phyloP scores from a whole-genome alignment of 768 basidiomycete genomes.

The Agaricus bisporus region DNA sequence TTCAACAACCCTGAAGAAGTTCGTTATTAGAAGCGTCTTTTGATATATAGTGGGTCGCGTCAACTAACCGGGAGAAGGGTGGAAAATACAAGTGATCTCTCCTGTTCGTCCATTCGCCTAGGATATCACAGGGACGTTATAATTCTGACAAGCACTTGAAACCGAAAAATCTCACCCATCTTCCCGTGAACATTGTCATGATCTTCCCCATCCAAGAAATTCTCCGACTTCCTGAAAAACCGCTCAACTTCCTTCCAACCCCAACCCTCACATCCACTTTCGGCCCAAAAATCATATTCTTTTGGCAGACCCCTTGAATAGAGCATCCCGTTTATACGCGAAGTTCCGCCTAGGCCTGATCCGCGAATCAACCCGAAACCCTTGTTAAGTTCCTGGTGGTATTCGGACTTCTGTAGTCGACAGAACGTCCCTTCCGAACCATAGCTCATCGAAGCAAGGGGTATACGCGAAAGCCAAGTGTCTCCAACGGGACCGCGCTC shows the following conservation, averaged over 20 bases:
- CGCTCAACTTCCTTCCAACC: constrained; percentile 46
- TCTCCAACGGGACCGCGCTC: too few relatives aligned
- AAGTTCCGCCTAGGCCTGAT: constrained; percentile 25
- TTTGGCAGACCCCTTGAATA: constrained; percentile 21
- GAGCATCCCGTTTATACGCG: constrained; percentile 30
- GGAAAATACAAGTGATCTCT: constrained; percentile 54
- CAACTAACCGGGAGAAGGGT: constrained; percentile 42
- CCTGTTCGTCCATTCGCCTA: constrained; percentile 38
- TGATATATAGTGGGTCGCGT: neutral
- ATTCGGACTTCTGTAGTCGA: constrained; percentile 34
- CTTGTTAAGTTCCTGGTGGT: constrained; percentile 31
- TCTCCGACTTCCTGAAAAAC: constrained; percentile 72
- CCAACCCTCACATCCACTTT: constrained; percentile 57
- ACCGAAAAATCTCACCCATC: constrained; percentile 26
- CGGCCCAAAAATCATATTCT: constrained; percentile 26
- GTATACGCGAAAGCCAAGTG: constrained; percentile 18
- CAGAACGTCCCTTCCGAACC: constrained; percentile 22
- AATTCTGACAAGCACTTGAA: neutral
- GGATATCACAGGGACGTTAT: neutral
- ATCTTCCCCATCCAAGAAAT: constrained; percentile 22
- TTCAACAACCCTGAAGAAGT: constrained; percentile 33
- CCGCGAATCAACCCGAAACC: constrained; percentile 27
- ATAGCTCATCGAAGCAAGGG: constrained; percentile 6
- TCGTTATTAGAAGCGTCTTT: constrained; percentile 18
- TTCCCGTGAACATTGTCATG: neutral